A percentile compares a stretch with the other conserved stretches of the same genome.
These are phyloP conservation scores for Croton laevigatus DNA, from an alignment of 441 rosid species.

Conservation along the genomic window DNA sequence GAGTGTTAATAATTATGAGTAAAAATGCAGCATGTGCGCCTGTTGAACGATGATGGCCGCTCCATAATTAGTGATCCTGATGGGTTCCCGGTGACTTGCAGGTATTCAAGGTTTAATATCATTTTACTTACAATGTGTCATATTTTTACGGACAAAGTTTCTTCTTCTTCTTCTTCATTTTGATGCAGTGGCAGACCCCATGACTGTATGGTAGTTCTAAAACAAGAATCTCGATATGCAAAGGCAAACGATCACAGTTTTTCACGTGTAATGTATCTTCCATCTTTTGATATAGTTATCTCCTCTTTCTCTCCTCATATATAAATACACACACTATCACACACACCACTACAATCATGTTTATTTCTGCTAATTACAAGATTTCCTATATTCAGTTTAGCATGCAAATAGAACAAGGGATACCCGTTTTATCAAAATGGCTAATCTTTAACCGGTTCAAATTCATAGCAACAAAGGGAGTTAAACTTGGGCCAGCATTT, in stretches of 20 bases:
- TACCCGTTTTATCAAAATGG: constrained; percentile 90
- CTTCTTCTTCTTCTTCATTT: constrained; percentile 20
- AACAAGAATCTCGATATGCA: constrained; percentile 89
- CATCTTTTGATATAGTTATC: constrained; percentile 15
- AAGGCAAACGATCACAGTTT: constrained; percentile 77
- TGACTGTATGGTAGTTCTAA: constrained; percentile 86
- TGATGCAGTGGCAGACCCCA: constrained; percentile 68
- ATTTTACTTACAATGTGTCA: constrained; percentile 11
- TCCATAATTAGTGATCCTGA: constrained; percentile 76
- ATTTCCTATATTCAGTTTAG: constrained; percentile 54
- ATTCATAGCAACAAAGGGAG: constrained; percentile 75
- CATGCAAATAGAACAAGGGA: constrained; percentile 92
- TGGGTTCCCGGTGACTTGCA: constrained; percentile 86
- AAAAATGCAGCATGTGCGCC: constrained; percentile 64
- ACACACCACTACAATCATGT: background rate
- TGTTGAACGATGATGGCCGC: constrained; percentile 79
- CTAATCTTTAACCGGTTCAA: constrained; percentile 88
- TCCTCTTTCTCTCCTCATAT: background rate
- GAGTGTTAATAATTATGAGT: constrained; percentile 24
- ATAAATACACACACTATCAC: no score
- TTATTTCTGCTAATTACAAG: constrained; percentile 19
- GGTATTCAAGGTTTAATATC: constrained; percentile 39
- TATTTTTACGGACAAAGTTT: constrained; percentile 4
- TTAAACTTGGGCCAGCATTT: constrained; percentile 82
- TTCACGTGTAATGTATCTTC: constrained; percentile 60